Base-by-base conservation (phyloP, 2,329 filamentous ascomycete species). In the Penicillium sp. region DNA sequence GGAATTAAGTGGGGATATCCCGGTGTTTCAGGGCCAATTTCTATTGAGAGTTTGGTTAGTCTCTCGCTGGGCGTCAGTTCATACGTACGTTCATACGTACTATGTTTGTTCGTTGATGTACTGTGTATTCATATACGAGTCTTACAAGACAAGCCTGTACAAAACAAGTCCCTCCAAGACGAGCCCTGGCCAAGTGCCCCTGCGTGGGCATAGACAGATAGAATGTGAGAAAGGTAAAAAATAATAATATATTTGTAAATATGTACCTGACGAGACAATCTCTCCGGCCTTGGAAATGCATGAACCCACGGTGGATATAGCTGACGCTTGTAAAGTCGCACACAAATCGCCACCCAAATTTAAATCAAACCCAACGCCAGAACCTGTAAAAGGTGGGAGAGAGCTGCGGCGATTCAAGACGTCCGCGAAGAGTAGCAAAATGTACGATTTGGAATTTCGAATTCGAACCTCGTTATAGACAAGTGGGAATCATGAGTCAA, bases 401-500 rank as follows among this genome's bases (percentile, higher is more conserved):
- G 23, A 33, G 29, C 48, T 51, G 51, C 49, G 52, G 56, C 48
- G n/a, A n/a, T 52, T 36, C 53, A 52, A 61, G 53, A 64, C 57
- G 59, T 55, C 55, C 50, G 55, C 50, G 44, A 61, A 62, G 17
- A 57, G 27, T 33, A 62, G 52, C 52, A 49, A 55, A 64, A 68
- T 66, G 57, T 67, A 66, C 53, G 62, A 63, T 61, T 57, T 57
- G 51, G 43, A 52, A 53, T 51, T 55, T 38, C n/a, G 41, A 42
- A 61, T 31, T 43, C 41, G 42, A 44, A 44, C 55, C 59, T 67
- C 63, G 54, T 63, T 67, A 67, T 67, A 61, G 55, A 67, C 65
- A 67, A 57, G 61, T 66, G 65, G 65, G 65, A 67, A 67, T 67
- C 63, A 61, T 67, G 51, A 65, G 56, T 53, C 59, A 58, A 68